Evolutionary conservation across 2,329 filamentous ascomycete species (phyloP).

Genomic region (Beauveria medogensis): DNA sequence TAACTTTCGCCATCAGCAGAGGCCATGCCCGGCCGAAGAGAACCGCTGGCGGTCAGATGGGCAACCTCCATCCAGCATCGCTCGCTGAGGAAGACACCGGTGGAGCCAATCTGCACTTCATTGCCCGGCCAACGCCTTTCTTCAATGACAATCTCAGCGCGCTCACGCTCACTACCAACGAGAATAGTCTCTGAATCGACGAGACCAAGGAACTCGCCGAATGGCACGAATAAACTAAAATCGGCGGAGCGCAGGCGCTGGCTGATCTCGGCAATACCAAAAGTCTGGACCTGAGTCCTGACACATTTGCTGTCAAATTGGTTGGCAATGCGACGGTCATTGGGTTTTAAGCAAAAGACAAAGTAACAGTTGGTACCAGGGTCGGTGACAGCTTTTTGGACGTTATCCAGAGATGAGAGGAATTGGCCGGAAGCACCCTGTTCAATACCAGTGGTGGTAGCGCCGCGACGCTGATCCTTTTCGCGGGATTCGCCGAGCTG

Average conservation of each 20-base stretch:
- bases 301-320: constrained; percentile 99
- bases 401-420: constrained; percentile 78
- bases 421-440: constrained; percentile 93
- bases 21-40: constrained; percentile 37
- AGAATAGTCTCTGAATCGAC: constrained; percentile 77
- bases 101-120: constrained; percentile 83
- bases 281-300: constrained; percentile 84
- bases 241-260: constrained; percentile 87
- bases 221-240: constrained; percentile 92
- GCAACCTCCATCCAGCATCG: constrained; percentile 90
- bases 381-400: constrained; percentile 76
- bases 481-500: constrained; percentile 40
- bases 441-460: constrained; percentile 41
- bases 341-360: constrained; percentile 94
- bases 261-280: constrained; percentile 95
- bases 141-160: constrained; percentile 83
- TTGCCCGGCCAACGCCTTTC: constrained; percentile 88
- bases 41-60: constrained; percentile 55
- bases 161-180: constrained; percentile 87
- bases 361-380: constrained; percentile 90
- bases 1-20: constrained; percentile 55
- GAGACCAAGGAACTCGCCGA: constrained; percentile 87
- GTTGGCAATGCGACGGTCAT: constrained; percentile 93
- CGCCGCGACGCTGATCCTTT: constrained; percentile 29
- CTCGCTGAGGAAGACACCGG: constrained; percentile 92